Conservation (phyloP, 352 stramenopile species). For the Phytophthora crassamura region DNA sequence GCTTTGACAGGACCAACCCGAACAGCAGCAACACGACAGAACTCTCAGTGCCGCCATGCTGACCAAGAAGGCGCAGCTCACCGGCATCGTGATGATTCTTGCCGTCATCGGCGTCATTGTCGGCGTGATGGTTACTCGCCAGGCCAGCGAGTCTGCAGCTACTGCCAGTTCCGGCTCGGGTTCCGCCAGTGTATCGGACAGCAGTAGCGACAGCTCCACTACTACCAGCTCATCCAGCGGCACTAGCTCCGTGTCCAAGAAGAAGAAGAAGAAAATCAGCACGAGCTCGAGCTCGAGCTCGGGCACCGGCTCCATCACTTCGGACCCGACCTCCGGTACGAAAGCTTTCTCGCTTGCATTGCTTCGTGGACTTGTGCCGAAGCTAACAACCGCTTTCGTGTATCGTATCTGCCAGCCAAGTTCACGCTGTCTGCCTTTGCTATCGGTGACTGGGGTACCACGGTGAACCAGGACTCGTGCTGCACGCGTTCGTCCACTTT, state of each 20-base stretch:
- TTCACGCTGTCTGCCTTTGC: conserved; percentile 55
- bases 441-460: conserved; percentile 70
- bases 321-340: conserved; percentile 57
- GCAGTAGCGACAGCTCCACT: conserved; percentile 7
- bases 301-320: conserved; percentile 41
- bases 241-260: conserved; percentile 32
- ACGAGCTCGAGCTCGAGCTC: conserved; percentile 38
- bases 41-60: conserved; percentile 29
- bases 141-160: conserved; percentile 36
- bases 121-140: conserved; percentile 44
- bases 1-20: conserved; percentile 25
- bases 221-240: conserved; percentile 33
- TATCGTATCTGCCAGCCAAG: conserved; percentile 26
- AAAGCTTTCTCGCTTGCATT: not conserved
- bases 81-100: conserved; percentile 49
- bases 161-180: conserved; percentile 25
- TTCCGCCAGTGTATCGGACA: conserved; percentile 5
- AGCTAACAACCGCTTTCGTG: conserved; percentile 4
- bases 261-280: conserved; percentile 33
- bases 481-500: conserved; percentile 49
- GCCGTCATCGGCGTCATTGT: conserved; percentile 56
- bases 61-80: conserved; percentile 47
- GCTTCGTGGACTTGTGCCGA: not conserved
- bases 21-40: conserved; percentile 6
- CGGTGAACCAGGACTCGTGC: conserved; percentile 55